Percentiles rank a stretch among this genome's conserved stretches.
These are phyloP conservation scores for Fraxinus americana DNA, from an alignment of 257 asterid genomes.

Conservation along the genomic window DNA sequence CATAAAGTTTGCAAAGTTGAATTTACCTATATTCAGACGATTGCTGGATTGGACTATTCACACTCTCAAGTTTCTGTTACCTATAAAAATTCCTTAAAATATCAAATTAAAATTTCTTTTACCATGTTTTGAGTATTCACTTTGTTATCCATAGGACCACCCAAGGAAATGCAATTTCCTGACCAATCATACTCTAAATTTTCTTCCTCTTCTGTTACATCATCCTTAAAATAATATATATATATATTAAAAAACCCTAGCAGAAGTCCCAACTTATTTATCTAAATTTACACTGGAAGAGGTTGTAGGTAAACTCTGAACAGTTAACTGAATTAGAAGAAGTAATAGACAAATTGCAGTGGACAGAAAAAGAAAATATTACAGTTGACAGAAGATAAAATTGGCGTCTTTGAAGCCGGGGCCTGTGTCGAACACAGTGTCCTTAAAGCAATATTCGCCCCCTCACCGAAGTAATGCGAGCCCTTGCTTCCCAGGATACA, in stretches of 20 bases:
- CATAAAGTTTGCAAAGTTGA: too few species aligned
- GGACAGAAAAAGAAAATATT: too few species aligned
- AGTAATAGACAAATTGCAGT: too few species aligned
- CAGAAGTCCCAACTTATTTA: neutral
- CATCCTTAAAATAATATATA: constrained; percentile 1
- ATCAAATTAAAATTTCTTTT: neutral
- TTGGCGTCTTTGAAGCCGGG: too few species aligned
- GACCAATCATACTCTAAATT: constrained; percentile 43
- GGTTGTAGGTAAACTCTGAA: too few species aligned
- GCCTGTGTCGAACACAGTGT: too few species aligned
- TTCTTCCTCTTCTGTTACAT: constrained; percentile 57
- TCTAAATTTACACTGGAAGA: neutral
- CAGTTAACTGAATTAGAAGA: too few species aligned
- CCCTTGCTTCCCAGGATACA: too few species aligned
- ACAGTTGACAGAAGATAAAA: too few species aligned
- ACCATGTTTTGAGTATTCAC: constrained; percentile 30
- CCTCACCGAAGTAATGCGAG: too few species aligned
- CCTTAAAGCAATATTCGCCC: too few species aligned
- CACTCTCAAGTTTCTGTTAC: neutral
- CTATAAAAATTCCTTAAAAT: constrained; percentile 8
- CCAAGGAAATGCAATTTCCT: constrained; percentile 34
- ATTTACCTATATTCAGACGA: too few species aligned
- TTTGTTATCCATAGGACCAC: constrained; percentile 39
- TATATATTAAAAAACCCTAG: constrained; percentile 9
- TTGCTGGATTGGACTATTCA: neutral